These are phyloP conservation scores for Rosa chinensis DNA, from an alignment of 306 rosid genomes.

Conservation along the genomic window DNA sequence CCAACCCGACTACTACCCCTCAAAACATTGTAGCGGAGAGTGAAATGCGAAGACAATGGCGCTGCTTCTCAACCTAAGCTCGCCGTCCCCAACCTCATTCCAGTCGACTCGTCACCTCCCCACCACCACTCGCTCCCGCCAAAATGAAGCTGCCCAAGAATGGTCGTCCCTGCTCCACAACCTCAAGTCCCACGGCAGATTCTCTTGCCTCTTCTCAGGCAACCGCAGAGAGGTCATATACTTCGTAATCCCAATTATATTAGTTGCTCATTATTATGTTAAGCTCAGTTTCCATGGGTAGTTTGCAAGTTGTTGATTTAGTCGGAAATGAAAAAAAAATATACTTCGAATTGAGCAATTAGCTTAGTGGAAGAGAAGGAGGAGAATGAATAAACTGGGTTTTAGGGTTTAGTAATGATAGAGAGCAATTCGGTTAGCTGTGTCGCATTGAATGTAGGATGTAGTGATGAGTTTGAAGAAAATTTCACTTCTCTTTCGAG, in stretches of 20 bases:
- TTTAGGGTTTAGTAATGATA: not conserved
- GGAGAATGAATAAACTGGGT: not conserved
- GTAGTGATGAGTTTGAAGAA: not conserved
- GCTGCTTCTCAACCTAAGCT: conserved; percentile 56
- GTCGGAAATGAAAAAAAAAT: not conserved
- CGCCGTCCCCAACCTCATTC: conserved; percentile 28
- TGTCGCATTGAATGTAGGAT: not conserved
- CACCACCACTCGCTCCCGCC: conserved; percentile 17
- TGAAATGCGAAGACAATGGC: conserved; percentile 44
- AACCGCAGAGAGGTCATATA: conserved; percentile 58
- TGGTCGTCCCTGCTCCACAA: conserved; percentile 53
- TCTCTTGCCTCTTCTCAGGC: conserved; percentile 75
- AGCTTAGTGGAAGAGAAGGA: not conserved
- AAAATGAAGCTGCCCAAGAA: conserved; percentile 14
- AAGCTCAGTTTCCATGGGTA: not conserved
- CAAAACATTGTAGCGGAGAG: not conserved
- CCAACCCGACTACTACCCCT: not conserved
- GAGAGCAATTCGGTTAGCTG: not conserved
- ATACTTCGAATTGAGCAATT: conserved; percentile 4
- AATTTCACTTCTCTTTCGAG: not conserved
- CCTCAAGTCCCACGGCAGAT: conserved; percentile 55
- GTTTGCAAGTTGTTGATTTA: not conserved
- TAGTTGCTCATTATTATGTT: not conserved
- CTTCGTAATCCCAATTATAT: not conserved
- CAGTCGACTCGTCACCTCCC: conserved; percentile 18